Conservation (phyloP, 176 grass and related monocot species). For the Phyllostachys edulis region DNA sequence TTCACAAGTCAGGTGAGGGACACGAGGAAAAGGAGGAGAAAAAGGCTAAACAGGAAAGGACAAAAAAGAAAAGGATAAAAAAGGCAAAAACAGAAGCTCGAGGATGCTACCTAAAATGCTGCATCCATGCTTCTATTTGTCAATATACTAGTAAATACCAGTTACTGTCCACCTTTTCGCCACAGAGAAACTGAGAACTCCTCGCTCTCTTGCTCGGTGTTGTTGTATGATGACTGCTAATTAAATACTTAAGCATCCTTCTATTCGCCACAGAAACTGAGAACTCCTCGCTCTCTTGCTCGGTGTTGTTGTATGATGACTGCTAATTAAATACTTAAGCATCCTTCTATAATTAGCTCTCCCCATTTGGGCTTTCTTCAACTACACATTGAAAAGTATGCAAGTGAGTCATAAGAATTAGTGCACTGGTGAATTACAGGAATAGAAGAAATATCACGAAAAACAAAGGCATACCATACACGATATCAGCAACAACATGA, state of each 20-base stretch:
- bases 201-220: constrained; percentile 35
- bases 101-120: constrained; percentile 89
- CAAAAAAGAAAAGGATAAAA: constrained; percentile 19
- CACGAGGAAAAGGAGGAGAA: constrained; percentile 14
- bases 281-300: constrained; percentile 41
- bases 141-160: constrained; percentile 54
- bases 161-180: constrained; percentile 37
- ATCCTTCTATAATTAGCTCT: constrained; percentile 37
- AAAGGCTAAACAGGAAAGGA: constrained; percentile 22
- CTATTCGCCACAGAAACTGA: constrained; percentile 34
- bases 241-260: constrained; percentile 34
- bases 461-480: background rate
- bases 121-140: constrained; percentile 79
- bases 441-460: background rate
- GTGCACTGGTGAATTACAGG: background rate
- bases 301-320: constrained; percentile 33
- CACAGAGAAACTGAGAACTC: constrained; percentile 36
- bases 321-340: constrained; percentile 34
- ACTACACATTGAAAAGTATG: constrained; percentile 35
- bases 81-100: constrained; percentile 44
- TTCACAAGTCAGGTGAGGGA: constrained; percentile 16
- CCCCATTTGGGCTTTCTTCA: constrained; percentile 39
- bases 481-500: background rate
- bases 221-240: constrained; percentile 41
- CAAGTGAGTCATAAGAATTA: background rate